These are phyloP conservation scores for Syncephalastrum monosporum DNA, from an alignment of 371 early-diverging fungal genomes.

Conservation along the genomic window DNA sequence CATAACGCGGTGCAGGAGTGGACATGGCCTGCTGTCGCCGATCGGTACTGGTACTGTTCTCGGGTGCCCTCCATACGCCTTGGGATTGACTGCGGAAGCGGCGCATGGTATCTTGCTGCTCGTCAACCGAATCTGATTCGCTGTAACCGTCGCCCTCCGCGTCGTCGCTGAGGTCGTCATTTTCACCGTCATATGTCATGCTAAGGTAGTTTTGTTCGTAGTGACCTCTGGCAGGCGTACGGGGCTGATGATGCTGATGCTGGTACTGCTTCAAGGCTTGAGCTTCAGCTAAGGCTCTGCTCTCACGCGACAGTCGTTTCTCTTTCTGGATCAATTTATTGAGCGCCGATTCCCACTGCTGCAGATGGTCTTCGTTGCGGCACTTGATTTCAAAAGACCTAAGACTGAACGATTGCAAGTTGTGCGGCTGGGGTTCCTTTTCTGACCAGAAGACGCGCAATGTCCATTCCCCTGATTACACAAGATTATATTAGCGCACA, in stretches of 20 bases:
- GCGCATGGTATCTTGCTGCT: constrained; percentile 8
- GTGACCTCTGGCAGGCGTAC: background rate
- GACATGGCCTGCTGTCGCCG: too few relatives aligned
- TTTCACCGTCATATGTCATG: constrained; percentile 20
- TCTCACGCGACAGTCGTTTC: constrained; percentile 17
- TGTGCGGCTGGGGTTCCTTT: constrained; percentile 15
- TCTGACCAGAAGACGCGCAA: constrained; percentile 39
- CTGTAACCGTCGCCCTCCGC: constrained; percentile 23
- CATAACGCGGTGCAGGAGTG: too few relatives aligned
- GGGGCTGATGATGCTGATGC: constrained; percentile 14
- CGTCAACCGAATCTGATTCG: constrained; percentile 9
- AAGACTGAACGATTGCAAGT: constrained; percentile 49
- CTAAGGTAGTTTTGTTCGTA: background rate
- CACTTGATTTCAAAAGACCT: constrained; percentile 87
- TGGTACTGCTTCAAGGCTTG: constrained; percentile 13
- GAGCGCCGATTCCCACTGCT: constrained; percentile 79
- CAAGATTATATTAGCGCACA: constrained; percentile 1
- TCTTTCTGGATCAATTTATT: constrained; percentile 47
- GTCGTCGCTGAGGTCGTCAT: constrained; percentile 23
- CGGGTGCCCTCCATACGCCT: background rate
- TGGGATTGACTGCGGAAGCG: constrained; percentile 11
- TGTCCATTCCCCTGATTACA: constrained; percentile 27
- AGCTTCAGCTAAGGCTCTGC: constrained; percentile 11
- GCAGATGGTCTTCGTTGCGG: constrained; percentile 88
- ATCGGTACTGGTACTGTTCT: too few relatives aligned